A percentile compares a stretch with the other conserved stretches of the same genome.
phyloP scores from a whole-genome alignment of 495 filamentous ascomycete species.

The Trichoderma parareesei region DNA sequence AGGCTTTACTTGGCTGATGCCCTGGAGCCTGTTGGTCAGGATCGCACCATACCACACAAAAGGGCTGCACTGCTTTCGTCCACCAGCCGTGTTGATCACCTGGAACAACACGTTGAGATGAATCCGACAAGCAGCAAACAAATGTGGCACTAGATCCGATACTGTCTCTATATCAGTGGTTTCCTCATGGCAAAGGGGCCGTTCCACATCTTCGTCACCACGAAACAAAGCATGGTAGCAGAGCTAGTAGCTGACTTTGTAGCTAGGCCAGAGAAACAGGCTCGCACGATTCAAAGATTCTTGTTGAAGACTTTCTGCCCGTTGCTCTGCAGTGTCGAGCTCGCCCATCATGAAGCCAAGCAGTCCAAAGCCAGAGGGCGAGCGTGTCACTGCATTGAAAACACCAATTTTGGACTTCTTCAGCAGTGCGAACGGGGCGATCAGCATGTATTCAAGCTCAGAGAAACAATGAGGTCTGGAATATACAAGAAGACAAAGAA shows the following conservation, averaged over 20 bases:
- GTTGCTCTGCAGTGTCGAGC: neutral
- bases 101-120: neutral
- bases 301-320: neutral
- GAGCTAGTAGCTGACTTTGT: neutral
- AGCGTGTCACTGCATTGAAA: neutral
- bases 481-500: too few relatives aligned
- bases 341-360: neutral
- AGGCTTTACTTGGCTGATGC: neutral
- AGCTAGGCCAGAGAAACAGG: neutral
- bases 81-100: neutral
- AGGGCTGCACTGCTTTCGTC: neutral
- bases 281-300: neutral
- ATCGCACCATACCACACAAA: neutral
- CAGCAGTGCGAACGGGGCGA: too few relatives aligned
- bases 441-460: too few relatives aligned
- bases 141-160: neutral
- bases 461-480: too few relatives aligned
- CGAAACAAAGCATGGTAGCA: neutral
- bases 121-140: neutral
- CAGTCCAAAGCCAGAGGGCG: neutral
- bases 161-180: neutral
- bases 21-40: neutral
- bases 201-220: neutral
- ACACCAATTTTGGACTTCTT: neutral
- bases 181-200: neutral